Base-by-base conservation (phyloP, 352 stramenopile genomes). In the Phytophthora litchii region DNA sequence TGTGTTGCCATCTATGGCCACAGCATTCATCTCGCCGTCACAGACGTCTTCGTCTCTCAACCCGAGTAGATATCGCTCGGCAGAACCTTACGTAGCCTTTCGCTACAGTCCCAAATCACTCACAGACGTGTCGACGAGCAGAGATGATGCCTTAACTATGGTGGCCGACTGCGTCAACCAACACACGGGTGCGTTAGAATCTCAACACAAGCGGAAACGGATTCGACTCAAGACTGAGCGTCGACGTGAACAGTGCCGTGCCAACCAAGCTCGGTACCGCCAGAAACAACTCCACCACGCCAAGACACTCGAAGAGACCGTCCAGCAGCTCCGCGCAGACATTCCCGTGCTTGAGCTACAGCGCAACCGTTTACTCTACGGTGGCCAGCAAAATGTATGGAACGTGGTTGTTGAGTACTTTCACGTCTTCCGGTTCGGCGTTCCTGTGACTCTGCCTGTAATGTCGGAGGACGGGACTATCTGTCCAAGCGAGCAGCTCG, bases 231-330 rank as follows among this genome's bases (percentile, higher is more conserved):
- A 72, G 29, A 74, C 71, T 0, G 40, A 67, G 2, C 57, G 49
- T 6, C 53, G 65, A n/a, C 65, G 61, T 36, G 55, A 75, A 35
- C 70, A 75, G 40, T 75, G 70, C 23, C 65, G 70, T 4, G 37
- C 38, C 16, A 75, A 75, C 44, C 65, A 78, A 14, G 61, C 70
- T n/a, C 34, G 58, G 20, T 78, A 78, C 54, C 55, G 71, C 21
- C 60, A 52, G 31, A 74, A 67, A 20, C 59, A 74, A 29, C 52
- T 60, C 4, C 31, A 27, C 12, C 55, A 60, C 16, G 52, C 32
- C 37, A 27, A 63, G 14, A 23, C 46, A 8, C 45, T 78, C 10
- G 62, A 71, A 38, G 6, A 42, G 0, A 64, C 34, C 0, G 57
- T 78, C 5, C 21, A 64, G 6, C 19, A 56, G 14, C 42, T 80